phyloP scores from a whole-genome alignment of 2,329 filamentous ascomycete genomes.

The Mollisia scopiformis region DNA sequence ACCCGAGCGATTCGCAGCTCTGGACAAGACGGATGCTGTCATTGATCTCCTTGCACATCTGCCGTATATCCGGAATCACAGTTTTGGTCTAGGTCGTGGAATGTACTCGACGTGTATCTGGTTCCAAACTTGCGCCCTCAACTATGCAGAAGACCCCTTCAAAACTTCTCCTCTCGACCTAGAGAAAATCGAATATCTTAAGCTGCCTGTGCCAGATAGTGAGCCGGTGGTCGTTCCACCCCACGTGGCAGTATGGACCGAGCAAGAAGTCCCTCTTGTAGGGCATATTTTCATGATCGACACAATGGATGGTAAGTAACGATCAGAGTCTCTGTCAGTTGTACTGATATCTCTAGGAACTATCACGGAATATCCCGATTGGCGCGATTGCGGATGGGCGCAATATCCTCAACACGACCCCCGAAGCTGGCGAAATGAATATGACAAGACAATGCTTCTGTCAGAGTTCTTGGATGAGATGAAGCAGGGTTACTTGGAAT shows the following conservation, averaged over 20 bases:
- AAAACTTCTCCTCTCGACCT: not conserved
- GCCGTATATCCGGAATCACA: not conserved
- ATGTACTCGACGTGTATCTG: too few relatives aligned
- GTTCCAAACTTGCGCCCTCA: not conserved
- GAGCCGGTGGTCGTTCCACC: not conserved
- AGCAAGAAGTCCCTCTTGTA: not conserved
- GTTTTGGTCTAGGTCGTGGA: not conserved
- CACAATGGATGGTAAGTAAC: not conserved
- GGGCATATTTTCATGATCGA: not conserved
- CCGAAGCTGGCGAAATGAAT: not conserved
- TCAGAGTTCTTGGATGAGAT: not conserved
- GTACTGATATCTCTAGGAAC: not conserved
- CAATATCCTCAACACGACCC: not conserved
- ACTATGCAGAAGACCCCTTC: not conserved
- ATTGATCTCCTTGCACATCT: not conserved
- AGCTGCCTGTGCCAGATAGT: not conserved
- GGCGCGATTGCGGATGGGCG: not conserved
- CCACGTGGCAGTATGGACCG: not conserved
- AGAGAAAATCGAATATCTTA: not conserved
- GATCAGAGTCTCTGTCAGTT: not conserved
- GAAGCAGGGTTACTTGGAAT: too few relatives aligned
- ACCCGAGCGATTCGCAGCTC: not conserved
- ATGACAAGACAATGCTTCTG: not conserved
- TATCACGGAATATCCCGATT: not conserved
- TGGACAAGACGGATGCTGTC: not conserved